A percentile compares a stretch with the other conserved stretches of the same genome.
Evolutionary conservation across 306 rosid species (phyloP).

Genomic region (Fragaria vesca): DNA sequence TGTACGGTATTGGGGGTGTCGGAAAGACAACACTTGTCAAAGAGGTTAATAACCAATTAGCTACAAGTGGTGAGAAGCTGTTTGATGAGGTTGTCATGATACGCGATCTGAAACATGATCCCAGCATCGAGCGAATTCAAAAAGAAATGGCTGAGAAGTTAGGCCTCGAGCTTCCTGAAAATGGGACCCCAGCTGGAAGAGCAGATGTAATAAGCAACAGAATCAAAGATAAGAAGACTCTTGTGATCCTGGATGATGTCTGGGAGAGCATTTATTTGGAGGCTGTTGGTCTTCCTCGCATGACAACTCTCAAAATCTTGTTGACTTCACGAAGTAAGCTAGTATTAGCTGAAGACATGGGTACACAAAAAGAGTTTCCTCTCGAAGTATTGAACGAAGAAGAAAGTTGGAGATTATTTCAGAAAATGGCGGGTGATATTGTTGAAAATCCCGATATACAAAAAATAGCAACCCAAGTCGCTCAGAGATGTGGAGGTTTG

Average conservation of each 20-base stretch:
- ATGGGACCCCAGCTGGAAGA: conserved; percentile 1
- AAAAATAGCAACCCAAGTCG: conserved; percentile 19
- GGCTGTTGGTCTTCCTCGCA: conserved; percentile 31
- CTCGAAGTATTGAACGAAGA: conserved; percentile 19
- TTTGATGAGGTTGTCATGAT: conserved; percentile 27
- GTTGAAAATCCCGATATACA: neutral
- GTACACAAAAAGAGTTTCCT: conserved; percentile 19
- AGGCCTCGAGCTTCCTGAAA: conserved; percentile 22
- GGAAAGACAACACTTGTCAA: conserved; percentile 26
- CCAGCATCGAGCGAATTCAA: conserved; percentile 20
- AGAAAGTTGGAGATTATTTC: conserved; percentile 39
- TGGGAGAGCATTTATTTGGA: conserved; percentile 34
- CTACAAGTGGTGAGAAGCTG: neutral
- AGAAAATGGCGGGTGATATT: conserved; percentile 7
- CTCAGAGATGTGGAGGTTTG: conserved; percentile 36
- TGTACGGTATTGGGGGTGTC: neutral
- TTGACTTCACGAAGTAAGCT: conserved; percentile 34
- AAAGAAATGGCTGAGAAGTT: conserved; percentile 25
- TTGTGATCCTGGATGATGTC: conserved; percentile 39
- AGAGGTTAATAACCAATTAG: conserved; percentile 3
- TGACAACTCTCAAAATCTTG: conserved; percentile 22
- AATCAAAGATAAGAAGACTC: conserved; percentile 1
- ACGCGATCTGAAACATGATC: conserved; percentile 14
- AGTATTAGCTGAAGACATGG: conserved; percentile 16
- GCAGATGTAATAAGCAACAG: conserved; percentile 2